Evolutionary conservation across 2,329 filamentous ascomycete species (phyloP), one percentile per base, ranked within the genome.

Genomic region (Pseudogymnoascus sp.): DNA sequence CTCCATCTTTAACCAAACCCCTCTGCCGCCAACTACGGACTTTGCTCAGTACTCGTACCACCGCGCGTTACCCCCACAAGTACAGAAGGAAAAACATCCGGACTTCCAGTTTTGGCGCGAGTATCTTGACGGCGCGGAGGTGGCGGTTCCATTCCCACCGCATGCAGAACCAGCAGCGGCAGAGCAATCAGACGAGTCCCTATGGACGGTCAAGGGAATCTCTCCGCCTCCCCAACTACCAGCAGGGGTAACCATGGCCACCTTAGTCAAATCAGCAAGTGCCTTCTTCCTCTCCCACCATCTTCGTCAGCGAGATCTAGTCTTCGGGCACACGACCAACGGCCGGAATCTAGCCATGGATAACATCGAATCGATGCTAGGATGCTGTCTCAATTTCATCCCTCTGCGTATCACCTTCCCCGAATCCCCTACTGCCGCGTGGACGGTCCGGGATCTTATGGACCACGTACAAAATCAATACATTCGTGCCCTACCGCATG

Each of bases 301-400:
- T 51, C 70, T 76, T 61, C 73, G 71, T 2, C 70, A 71, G 16
- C 62, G 72, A 14, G 77, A 79, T 63, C 72, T 79, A 19, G 68
- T 76, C 14, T 78, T 79, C 64, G 77, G 77, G 3, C 74, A 76
- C 66, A 77, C 76, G 0, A 70, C 77, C 8, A 76, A 76, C 2
- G 77, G 78, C 13, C 75, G 77, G 45, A 77, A 75, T 1, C 71
- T 74, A 28, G 67, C 75, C 5, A 61, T 79, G 3, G 65, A 70
- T 7, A 75, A 74, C 4, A 73, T 78, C 28, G 77, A 77, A 64
- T 68, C 75, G 23, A 77, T 79, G 60, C 73, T 75, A 63, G 77
- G 77, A 1, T 77, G 77, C 3, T 76, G 77, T 70, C 77, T 79
- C 64, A 76, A 76, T 6, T 78, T 77, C 1, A 71, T 79, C 8